These are phyloP conservation scores for Myochromella boudieri DNA, from an alignment of 768 basidiomycete genomes.

Conservation along the genomic window DNA sequence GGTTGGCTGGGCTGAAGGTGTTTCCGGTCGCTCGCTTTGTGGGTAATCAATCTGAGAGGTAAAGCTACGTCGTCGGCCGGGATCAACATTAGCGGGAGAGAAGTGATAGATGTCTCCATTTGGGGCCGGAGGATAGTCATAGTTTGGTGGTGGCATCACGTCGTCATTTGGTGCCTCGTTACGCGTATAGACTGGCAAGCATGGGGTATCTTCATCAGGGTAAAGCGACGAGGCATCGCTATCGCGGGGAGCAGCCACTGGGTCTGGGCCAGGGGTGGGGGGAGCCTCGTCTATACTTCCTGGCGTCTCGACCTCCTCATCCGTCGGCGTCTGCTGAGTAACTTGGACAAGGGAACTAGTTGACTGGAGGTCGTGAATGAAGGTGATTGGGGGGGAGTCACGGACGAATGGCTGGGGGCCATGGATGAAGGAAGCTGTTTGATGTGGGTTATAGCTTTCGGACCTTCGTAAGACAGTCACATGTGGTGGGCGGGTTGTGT, in stretches of 20 bases:
- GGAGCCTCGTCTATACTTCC: no score
- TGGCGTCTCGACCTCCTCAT: no score
- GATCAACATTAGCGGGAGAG: neutral
- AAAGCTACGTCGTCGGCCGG: constrained; percentile 6
- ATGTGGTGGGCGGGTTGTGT: no score
- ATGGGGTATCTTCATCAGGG: constrained; percentile 10
- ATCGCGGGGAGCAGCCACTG: neutral
- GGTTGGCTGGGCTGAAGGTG: constrained; percentile 2
- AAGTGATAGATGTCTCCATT: constrained; percentile 1
- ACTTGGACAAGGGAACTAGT: no score
- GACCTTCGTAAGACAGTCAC: no score
- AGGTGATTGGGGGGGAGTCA: no score
- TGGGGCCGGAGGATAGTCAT: neutral
- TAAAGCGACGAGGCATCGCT: constrained; percentile 18
- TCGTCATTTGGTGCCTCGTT: no score
- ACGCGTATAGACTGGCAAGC: constrained; percentile 7
- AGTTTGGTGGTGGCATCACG: neutral
- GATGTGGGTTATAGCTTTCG: no score
- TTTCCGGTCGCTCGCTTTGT: neutral
- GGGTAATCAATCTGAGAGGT: neutral
- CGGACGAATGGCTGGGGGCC: no score
- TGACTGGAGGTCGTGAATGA: no score
- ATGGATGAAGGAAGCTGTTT: no score
- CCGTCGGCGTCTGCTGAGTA: no score
- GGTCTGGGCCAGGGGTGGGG: neutral